Base-by-base conservation (phyloP, 2,329 filamentous ascomycete species). In the Exophiala lecanii-corni region DNA sequence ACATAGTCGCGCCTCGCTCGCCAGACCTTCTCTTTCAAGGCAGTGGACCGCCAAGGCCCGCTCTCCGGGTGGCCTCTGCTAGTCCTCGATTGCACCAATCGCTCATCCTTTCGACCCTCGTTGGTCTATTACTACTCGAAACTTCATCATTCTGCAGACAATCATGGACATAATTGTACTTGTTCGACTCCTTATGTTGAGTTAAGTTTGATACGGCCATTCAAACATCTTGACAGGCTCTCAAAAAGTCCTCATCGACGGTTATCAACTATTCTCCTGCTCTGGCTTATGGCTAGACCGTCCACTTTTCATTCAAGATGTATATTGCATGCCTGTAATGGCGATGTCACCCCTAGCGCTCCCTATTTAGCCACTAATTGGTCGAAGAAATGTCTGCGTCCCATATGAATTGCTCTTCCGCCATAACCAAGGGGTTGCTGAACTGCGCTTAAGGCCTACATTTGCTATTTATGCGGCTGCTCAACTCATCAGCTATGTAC, bases 111-210 rank as follows among this genome's bases (percentile, higher is more conserved):
- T 30, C 41, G 41, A 41, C 33, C 44, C 41, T 41, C 25, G 43
- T 26, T 44, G 41, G 45, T 38, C 41, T 38, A 42, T 43, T 40
- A 36, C 32, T 44, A 45, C 41, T 45, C 35, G 26, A 31, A 41
- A 41, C 19, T 36, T 36, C 35, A 30, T 43, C 30, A 30, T 32
- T 5, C 23, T 3, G 5, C 7, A 5, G n/a, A 30, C 33, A 31
- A 33, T 36, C 38, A 44, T 30, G 23, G 28, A n/a, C 36, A 41
- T 51, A 42, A 21, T 38, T 44, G 49, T 48, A 49, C 45, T 51
- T 37, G 34, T 49, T 51, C 49, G 49, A 49, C 21, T 49, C 45
- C 36, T 18, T 10, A 21, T 19, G 18, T 5, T 9, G 36, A 18
- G 36, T 28, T 39, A 36, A 38, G 41, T 46, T 7, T 26, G 39